Evolutionary conservation across 805 yeast genomes (phyloP), one percentile per base, ranked within the genome.

Genomic region (Candida alai): DNA sequence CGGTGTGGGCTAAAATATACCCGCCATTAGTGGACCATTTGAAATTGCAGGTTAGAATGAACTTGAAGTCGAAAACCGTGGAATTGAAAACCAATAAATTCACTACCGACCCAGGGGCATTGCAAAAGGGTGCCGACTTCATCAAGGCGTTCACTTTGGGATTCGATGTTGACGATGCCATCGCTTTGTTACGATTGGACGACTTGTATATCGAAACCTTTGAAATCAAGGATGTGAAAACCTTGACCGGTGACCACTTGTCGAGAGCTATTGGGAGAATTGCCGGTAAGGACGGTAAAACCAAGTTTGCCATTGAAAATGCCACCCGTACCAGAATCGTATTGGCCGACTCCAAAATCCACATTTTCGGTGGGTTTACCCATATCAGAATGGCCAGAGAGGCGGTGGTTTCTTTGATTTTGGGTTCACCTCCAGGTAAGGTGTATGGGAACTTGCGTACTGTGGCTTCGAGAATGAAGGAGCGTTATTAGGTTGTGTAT

Each of bases 211-310:
- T 93, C 45, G 98, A 93, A 63, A 87, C 97, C 4, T 93, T 93
- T 56, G 99, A 93, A 58, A 74, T 93, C 50, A 93, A 93, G 59
- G 99, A 93, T 62, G 97, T 93, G 38, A 94, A 93, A 64, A 90
- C 97, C 4, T 69, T 93, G 47, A 80, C 78, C 19, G 98, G 97
- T 18, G 98, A 93, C 64, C 98, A 93, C 75, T 71, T 93, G 57
- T 84, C 96, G 34, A 82, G 99, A 74, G 98, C 99, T 6, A 93
- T 93, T 58, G 99, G 98, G 54, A 87, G 99, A 74, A 93, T 93
- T 62, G 98, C 99, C 10, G 99, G 99, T 61, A 94, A 93, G 57
- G 99, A 93, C 57, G 99, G 99, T 55, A 90, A 89, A 64, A 93
- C 97, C 42, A 93, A 90, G 67, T 93, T 90, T 60, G 97, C 98